Evolutionary conservation across 805 yeast genomes (phyloP).

Genomic region (Ogataea pini): DNA sequence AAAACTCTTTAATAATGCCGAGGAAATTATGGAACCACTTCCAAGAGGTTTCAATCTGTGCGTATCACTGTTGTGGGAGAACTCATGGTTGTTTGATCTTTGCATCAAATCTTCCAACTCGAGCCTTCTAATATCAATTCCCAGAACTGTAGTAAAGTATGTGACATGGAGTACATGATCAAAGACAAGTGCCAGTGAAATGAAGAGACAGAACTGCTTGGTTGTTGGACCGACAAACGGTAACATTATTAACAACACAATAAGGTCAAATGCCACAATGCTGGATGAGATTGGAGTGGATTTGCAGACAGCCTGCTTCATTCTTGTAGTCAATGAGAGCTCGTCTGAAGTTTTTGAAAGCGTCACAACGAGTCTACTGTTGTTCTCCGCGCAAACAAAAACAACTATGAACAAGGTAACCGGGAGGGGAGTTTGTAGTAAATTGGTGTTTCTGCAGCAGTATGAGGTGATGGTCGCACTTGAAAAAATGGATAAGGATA

Average conservation of each 20-base stretch:
- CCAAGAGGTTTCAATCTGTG: slow-evolving; percentile 22
- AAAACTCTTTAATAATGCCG: slow-evolving; percentile 17
- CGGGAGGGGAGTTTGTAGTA: slow-evolving; percentile 41
- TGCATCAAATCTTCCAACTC: slow-evolving; percentile 59
- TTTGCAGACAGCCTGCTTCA: slow-evolving; percentile 39
- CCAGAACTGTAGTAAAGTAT: slow-evolving; percentile 62
- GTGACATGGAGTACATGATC: slow-evolving; percentile 65
- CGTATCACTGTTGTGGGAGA: slow-evolving; percentile 3
- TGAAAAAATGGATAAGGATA: slow-evolving; percentile 40
- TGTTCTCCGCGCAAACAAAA: slow-evolving; percentile 48
- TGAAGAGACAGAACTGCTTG: slow-evolving; percentile 46
- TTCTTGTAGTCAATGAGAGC: slow-evolving; percentile 39
- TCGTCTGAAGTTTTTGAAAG: slow-evolving; percentile 45
- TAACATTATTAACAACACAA: slow-evolving; percentile 26
- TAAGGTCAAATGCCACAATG: slow-evolving; percentile 29
- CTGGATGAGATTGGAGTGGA: slow-evolving; percentile 42
- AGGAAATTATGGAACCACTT: slow-evolving; percentile 25
- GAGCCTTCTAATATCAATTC: slow-evolving; percentile 64
- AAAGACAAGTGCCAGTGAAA: slow-evolving; percentile 48
- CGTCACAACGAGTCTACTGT: slow-evolving; percentile 45
- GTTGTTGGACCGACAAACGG: slow-evolving; percentile 35
- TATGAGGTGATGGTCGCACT: slow-evolving; percentile 45
- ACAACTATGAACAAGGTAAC: slow-evolving; percentile 43
- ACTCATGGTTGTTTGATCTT: slow-evolving; percentile 20
- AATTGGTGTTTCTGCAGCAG: slow-evolving; percentile 36